Base-by-base conservation (phyloP, 2,329 filamentous ascomycete species). In the Colletotrichum sp. region DNA sequence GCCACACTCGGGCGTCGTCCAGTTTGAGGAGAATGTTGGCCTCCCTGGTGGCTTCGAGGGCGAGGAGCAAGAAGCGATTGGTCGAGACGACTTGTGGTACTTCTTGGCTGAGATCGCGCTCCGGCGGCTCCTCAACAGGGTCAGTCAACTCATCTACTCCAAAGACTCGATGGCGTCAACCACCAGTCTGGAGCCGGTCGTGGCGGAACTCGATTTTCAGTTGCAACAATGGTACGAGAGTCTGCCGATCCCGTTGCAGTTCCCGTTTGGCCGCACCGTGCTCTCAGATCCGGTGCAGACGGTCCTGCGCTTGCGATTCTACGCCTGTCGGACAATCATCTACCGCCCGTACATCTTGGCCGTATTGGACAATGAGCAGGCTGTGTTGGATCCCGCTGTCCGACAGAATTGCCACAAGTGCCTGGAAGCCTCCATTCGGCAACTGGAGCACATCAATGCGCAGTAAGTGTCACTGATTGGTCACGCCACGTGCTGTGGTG, bases 171-270 rank as follows among this genome's bases (percentile, higher is more conserved):
- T 92, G 83, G 90, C 93, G 18, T 93, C 94, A 15, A 94, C 94
- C 21, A 92, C 92, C 16, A 93, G 93, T 78, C 88, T 96, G 44
- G 94, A 95, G 76, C 95, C 94, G 1, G 91, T 97, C 13, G 94
- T 95, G 28, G 92, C 93, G 15, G 95, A 96, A 82, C 89, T 97
- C 49, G 95, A 96, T 83, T 96, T 93, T 81, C 95, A 97, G 84
- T 87, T 97, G 66, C 93, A 92, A 7, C 95, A 96, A 82, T 97
- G 95, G 95, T 96, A 96, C 81, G 94, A 96, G 80, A 94, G 91
- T 78, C 87, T 97, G 59, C 95, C 95, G 7, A 83, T 91, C 55
- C 90, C 94, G 5, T 89, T 97, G 75, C 94, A 95, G 80, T 97
- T 97, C 79, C 93, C 95, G 2, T 94, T 95, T 81, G 92, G 92